Conservation (phyloP, 129 eudicot genomes). For the Cynara cardunculus region DNA sequence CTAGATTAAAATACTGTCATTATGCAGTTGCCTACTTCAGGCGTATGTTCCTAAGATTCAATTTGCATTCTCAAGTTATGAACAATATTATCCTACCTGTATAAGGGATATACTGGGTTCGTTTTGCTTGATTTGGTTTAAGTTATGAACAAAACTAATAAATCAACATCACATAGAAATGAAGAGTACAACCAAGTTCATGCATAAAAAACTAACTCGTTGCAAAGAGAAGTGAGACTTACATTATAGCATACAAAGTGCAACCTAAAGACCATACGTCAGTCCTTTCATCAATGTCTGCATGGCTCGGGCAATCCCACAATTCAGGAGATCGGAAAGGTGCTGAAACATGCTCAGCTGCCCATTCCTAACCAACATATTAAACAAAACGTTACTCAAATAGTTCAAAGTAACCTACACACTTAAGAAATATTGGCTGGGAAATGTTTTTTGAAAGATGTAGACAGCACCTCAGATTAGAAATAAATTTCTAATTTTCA, state of each 20-base stretch:
- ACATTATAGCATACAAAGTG: slow-evolving; percentile 89
- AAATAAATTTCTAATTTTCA: neutral
- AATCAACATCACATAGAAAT: neutral
- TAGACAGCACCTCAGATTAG: neutral
- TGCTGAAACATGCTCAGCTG: slow-evolving; percentile 92
- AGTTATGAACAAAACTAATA: neutral
- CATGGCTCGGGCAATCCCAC: slow-evolving; percentile 99
- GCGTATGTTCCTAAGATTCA: neutral
- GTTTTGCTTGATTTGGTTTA: neutral
- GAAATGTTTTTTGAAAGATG: neutral
- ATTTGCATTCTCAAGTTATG: neutral
- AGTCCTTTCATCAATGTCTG: slow-evolving; percentile 89
- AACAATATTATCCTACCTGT: neutral
- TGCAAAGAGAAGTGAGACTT: slow-evolving; percentile 30
- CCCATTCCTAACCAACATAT: slow-evolving; percentile 75
- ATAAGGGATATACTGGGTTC: neutral
- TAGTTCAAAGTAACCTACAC: neutral
- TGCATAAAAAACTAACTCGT: neutral
- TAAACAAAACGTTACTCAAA: neutral
- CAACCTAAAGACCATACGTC: slow-evolving; percentile 97
- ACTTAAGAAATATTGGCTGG: neutral
- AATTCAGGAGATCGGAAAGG: slow-evolving; percentile 92
- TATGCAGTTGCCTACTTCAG: too few relatives aligned
- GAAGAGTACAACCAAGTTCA: neutral
- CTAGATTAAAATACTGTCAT: too few relatives aligned